phyloP scores from a whole-genome alignment of 129 eudicot genomes.

The Saussurea involucrata region DNA sequence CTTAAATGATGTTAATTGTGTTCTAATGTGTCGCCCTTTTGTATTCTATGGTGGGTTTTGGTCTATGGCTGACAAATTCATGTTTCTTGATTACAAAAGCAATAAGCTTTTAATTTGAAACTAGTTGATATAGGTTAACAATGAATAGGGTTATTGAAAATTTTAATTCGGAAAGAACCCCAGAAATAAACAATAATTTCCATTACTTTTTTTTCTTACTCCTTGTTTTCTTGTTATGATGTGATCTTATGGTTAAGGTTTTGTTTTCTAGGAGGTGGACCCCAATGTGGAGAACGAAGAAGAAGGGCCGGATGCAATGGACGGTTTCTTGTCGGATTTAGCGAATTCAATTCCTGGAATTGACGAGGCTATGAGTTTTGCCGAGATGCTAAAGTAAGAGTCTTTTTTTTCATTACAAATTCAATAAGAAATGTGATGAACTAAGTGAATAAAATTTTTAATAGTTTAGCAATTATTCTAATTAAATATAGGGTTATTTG shows the following conservation, averaged over 20 bases:
- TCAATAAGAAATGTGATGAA: background rate
- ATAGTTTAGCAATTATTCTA: background rate
- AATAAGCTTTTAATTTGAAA: background rate
- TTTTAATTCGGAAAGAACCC: background rate
- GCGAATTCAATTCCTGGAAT: constrained; percentile 98
- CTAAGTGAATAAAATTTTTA: background rate
- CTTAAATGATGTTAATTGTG: background rate
- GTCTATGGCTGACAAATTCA: background rate
- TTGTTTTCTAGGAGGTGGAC: constrained; percentile 73
- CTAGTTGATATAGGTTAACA: background rate
- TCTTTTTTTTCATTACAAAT: background rate
- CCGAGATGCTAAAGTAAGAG: constrained; percentile 94
- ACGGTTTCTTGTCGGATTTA: constrained; percentile 76
- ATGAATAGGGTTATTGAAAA: background rate
- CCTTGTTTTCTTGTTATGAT: background rate
- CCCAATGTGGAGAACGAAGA: constrained; percentile 88
- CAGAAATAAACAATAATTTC: background rate
- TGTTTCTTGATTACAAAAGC: background rate
- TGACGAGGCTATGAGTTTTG: constrained; percentile 99
- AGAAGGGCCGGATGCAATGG: constrained; percentile 50
- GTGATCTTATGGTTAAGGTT: constrained; percentile 17
- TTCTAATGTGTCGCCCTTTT: background rate
- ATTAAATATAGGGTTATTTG: background rate
- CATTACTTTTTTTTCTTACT: background rate
- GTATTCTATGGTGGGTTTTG: background rate